Base-by-base conservation (phyloP, 106 monocot genomes). In the Dioscorea alata region DNA sequence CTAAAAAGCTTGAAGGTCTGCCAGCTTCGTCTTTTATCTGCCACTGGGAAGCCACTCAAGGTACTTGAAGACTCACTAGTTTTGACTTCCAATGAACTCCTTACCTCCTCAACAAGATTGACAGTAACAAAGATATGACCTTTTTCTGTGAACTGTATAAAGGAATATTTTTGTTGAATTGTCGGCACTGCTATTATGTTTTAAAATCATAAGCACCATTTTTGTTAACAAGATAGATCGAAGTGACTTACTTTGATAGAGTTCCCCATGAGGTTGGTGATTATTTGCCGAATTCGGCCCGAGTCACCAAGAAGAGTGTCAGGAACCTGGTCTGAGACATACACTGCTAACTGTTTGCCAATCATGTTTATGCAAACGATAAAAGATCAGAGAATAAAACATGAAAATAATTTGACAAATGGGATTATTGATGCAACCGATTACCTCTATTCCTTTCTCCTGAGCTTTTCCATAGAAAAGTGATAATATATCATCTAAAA, bases 401-500 rank as follows among this genome's bases (percentile, higher is more conserved):
- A 73, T 52, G 68, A 15, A 76, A 63, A 49, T n/a, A 17, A 68
- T 51, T 51, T 59, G 78, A 66, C 7, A 69, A 52, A 19, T 25
- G 25, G 21, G 12, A 23, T 68, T 6, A 5, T 21, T 25, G 22
- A 64, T 18, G 60, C 31, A 48, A 21, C 58, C 9, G 62, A 14
- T 65, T 88, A 99, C 93, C 99, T 99, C 99, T 22, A 99, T 74
- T 79, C 90, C 93, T 85, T 93, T 93, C 71, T 99, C 99, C 75
- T 88, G 99, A 64, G 83, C 87, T 62, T 99, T 99, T 12, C 85
- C 99, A 67, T 74, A 85, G 71, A 99, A 90, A 42, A 99, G 93
- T 31, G 99, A 99, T 49, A 99, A 75, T 15, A 89, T 78, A 71
- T 99, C 93, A 74, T 99, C 99, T 63, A 93, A 80, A 79, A 99